These are phyloP conservation scores for Fusarium concolor DNA, from an alignment of 2,329 filamentous ascomycete genomes.

Conservation along the genomic window DNA sequence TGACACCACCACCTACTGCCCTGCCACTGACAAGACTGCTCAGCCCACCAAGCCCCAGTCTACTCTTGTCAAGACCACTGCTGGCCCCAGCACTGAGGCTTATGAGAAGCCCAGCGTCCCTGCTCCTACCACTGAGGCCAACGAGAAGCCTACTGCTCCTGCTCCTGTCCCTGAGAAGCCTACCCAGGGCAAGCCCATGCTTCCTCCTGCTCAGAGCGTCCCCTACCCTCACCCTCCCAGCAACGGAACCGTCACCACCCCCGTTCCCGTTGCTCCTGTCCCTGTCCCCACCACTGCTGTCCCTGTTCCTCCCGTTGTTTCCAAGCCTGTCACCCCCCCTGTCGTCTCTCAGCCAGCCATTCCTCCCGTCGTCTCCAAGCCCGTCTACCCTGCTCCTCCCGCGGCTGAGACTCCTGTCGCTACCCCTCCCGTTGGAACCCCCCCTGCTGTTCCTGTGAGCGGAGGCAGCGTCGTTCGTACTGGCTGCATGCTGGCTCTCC, in stretches of 20 bases:
- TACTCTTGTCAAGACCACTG: constrained; percentile 15
- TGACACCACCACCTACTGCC: constrained; percentile 36
- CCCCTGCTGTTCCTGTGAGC: constrained; percentile 24
- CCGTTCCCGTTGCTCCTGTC: constrained; percentile 10
- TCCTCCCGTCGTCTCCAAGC: background rate
- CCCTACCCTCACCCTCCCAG: constrained; percentile 31
- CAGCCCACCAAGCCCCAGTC: constrained; percentile 3
- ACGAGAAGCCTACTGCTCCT: constrained; percentile 7
- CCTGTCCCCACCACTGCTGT: background rate
- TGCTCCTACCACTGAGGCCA: background rate
- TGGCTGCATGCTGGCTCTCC: constrained; percentile 27
- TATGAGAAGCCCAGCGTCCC: constrained; percentile 4
- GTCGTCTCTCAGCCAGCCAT: background rate
- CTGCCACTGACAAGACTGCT: constrained; percentile 16
- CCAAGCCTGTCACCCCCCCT: background rate
- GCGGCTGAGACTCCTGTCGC: constrained; percentile 4
- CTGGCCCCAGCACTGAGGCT: constrained; percentile 1
- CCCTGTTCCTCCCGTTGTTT: background rate
- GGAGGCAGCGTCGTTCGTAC: constrained; percentile 23
- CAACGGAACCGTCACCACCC: constrained; percentile 31
- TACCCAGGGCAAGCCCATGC: constrained; percentile 8
- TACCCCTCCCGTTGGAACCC: background rate
- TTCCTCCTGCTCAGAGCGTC: constrained; percentile 10
- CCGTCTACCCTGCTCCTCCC: background rate
- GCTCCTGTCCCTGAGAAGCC: constrained; percentile 6